Conservation (phyloP, 202 grass and related monocot species). For the Brachypodium distachyon region DNA sequence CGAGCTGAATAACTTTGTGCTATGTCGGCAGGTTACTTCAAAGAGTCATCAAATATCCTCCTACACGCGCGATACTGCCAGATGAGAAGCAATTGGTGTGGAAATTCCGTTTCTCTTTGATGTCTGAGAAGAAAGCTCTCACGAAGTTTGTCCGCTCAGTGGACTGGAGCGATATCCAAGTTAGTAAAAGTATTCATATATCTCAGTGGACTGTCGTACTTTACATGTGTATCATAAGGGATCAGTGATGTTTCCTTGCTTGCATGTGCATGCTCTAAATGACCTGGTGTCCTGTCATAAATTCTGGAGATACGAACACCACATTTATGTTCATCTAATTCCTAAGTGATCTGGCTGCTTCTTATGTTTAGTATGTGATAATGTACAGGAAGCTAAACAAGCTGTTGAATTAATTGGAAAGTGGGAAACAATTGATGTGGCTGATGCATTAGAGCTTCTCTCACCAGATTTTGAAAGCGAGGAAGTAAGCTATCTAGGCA, state of each 20-base stretch:
- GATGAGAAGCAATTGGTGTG: constrained; percentile 86
- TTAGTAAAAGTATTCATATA: constrained; percentile 15
- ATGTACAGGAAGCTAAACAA: constrained; percentile 88
- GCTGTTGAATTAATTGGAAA: constrained; percentile 90
- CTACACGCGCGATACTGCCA: constrained; percentile 55
- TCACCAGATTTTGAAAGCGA: constrained; percentile 93
- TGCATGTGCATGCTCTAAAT: background rate
- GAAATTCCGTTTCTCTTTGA: constrained; percentile 98
- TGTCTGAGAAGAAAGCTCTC: constrained; percentile 96
- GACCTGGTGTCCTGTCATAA: background rate
- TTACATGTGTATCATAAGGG: background rate
- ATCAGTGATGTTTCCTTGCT: background rate
- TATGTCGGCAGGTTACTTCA: constrained; percentile 45
- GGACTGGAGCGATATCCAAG: constrained; percentile 93
- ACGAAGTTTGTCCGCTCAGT: constrained; percentile 76
- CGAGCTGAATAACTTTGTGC: background rate
- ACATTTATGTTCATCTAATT: constrained; percentile 3
- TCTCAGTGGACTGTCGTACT: background rate
- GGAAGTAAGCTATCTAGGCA: constrained; percentile 41
- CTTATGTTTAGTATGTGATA: constrained; percentile 11
- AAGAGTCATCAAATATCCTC: constrained; percentile 70
- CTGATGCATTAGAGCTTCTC: constrained; percentile 94
- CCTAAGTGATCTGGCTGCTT: background rate
- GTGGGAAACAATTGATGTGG: constrained; percentile 95
- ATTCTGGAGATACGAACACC: background rate